Conservation (phyloP, 2,329 filamentous ascomycete genomes). For the Bretziella fagacearum region DNA sequence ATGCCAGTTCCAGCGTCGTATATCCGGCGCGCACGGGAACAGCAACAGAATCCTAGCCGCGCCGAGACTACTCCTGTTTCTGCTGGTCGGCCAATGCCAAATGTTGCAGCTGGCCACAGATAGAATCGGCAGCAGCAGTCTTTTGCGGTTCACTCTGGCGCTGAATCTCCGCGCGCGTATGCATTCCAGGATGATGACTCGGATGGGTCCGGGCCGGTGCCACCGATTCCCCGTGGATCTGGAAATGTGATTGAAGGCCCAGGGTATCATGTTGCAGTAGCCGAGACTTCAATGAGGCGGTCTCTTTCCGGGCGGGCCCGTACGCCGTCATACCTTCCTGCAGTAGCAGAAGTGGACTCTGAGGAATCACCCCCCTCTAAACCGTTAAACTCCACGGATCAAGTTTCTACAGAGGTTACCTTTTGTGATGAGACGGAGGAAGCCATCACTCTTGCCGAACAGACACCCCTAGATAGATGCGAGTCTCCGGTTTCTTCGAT, state of each 20-base stretch:
- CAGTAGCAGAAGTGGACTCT: not conserved
- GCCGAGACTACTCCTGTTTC: not conserved
- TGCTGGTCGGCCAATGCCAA: slow-evolving; percentile 2
- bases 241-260: not conserved
- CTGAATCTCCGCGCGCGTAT: slow-evolving; percentile 5
- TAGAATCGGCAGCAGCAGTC: slow-evolving; percentile 14
- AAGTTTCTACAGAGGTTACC: not conserved
- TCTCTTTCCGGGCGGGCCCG: not conserved
- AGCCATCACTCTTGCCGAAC: slow-evolving; percentile 2
- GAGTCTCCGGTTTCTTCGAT: not conserved
- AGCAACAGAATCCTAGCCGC: slow-evolving; percentile 1
- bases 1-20: slow-evolving; percentile 11
- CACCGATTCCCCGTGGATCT: not conserved
- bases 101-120: slow-evolving; percentile 12
- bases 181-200: slow-evolving; percentile 3
- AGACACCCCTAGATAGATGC: not conserved
- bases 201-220: not conserved
- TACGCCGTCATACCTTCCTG: not conserved
- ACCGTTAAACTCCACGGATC: not conserved
- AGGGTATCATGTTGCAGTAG: not conserved
- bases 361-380: not conserved
- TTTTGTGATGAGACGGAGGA: slow-evolving; percentile 5
- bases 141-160: not conserved
- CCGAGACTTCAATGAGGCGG: not conserved
- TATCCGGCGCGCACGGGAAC: slow-evolving; percentile 4